Percentiles rank a stretch among this genome's conserved stretches.
phyloP scores from a whole-genome alignment of 1,284 basidiomycete species.

The Peniophora sp. region DNA sequence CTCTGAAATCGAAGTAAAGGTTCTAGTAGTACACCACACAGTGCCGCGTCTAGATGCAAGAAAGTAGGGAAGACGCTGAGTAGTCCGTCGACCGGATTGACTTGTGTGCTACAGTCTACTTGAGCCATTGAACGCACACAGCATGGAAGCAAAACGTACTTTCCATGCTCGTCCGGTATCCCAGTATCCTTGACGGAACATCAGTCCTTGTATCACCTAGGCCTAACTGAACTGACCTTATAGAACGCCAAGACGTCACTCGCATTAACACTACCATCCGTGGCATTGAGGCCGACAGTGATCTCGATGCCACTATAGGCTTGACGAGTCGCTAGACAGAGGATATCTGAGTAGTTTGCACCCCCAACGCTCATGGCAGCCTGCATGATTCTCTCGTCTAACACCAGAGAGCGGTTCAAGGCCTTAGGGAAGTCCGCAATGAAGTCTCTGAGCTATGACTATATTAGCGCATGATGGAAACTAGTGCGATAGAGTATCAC shows the following conservation, averaged over 20 bases:
- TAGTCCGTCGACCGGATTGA: conserved; percentile 6
- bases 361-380: not conserved
- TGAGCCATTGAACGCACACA: not conserved
- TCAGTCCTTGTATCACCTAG: too few relatives aligned
- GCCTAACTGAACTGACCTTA: too few relatives aligned
- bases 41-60: conserved; percentile 4
- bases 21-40: conserved; percentile 5
- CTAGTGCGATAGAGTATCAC: not conserved
- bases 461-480: too few relatives aligned
- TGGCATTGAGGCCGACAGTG: conserved; percentile 3
- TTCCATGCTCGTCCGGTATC: not conserved
- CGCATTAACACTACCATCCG: not conserved
- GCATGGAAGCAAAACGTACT: not conserved
- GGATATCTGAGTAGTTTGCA: not conserved
- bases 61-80: conserved; percentile 7
- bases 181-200: not conserved
- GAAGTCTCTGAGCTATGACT: conserved; percentile 1
- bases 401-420: not conserved
- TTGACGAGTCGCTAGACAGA: conserved; percentile 3
- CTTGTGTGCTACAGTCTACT: not conserved
- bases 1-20: conserved; percentile 7
- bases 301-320: conserved; percentile 5
- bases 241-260: conserved; percentile 10
- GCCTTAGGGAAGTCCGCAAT: not conserved
- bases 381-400: not conserved